A percentile compares a stretch with the other conserved stretches of the same genome.
These are phyloP conservation scores for Podaxis sp. DNA, from an alignment of 768 basidiomycete species.

Conservation along the genomic window DNA sequence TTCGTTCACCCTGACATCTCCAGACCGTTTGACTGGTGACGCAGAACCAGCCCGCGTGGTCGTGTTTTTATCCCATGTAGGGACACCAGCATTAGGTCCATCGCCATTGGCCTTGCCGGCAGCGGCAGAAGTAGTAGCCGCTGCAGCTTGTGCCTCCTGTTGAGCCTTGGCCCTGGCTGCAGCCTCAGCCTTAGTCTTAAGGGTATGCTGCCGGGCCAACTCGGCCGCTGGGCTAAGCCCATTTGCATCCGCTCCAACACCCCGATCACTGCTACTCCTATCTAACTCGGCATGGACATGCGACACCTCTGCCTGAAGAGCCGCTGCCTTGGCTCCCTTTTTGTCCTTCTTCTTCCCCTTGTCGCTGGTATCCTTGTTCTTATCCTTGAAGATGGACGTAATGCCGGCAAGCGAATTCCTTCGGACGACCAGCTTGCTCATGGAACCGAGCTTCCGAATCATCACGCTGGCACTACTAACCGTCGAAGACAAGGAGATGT, in stretches of 20 bases:
- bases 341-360: slow-evolving; percentile 43
- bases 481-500: slow-evolving; percentile 92
- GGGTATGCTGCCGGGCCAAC: slow-evolving; percentile 87
- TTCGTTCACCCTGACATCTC: slow-evolving; percentile 50
- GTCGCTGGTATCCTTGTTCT: slow-evolving; percentile 46
- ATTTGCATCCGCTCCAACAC: slow-evolving; percentile 52
- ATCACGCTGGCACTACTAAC: slow-evolving; percentile 95
- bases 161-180: slow-evolving; percentile 64
- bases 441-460: slow-evolving; percentile 91
- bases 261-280: slow-evolving; percentile 58
- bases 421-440: slow-evolving; percentile 79
- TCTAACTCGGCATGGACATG: slow-evolving; percentile 87
- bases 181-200: slow-evolving; percentile 83
- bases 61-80: slow-evolving; percentile 85
- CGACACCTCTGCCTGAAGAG: slow-evolving; percentile 70
- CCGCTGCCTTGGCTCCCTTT: slow-evolving; percentile 63
- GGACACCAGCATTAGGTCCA: slow-evolving; percentile 37
- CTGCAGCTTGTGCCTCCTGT: slow-evolving; percentile 43
- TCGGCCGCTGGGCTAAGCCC: slow-evolving; percentile 90
- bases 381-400: slow-evolving; percentile 92
- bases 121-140: slow-evolving; percentile 38
- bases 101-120: slow-evolving; percentile 24
- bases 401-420: slow-evolving; percentile 90
- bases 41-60: slow-evolving; percentile 51
- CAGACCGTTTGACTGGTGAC: slow-evolving; percentile 42